Percentiles rank a stretch among this genome's conserved stretches.
These are phyloP conservation scores for Coniosporium tulheliwenetii DNA, from an alignment of 2,329 filamentous ascomycete species.

Conservation along the genomic window DNA sequence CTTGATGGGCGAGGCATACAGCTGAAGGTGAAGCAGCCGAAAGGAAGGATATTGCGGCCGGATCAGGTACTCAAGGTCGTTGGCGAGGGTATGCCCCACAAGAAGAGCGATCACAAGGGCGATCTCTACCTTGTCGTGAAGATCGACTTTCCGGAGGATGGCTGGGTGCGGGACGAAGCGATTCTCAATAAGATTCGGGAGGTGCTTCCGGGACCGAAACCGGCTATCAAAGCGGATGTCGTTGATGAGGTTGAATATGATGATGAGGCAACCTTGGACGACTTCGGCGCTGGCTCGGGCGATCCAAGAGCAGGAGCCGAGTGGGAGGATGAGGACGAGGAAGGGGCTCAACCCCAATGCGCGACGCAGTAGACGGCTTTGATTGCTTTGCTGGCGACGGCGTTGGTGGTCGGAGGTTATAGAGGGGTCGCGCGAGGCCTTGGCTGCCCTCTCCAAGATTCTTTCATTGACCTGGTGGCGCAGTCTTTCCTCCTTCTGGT, in stretches of 20 bases:
- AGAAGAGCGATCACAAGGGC: constrained; percentile 68
- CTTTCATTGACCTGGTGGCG: no score
- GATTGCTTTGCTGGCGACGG: background rate
- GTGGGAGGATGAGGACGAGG: constrained; percentile 59
- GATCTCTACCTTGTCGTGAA: constrained; percentile 79
- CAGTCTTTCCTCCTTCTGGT: no score
- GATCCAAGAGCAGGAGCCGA: constrained; percentile 49
- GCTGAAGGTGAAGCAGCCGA: constrained; percentile 52
- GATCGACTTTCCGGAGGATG: constrained; percentile 76
- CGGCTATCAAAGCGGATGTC: constrained; percentile 52
- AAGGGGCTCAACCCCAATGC: constrained; percentile 48
- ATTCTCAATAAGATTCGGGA: constrained; percentile 56
- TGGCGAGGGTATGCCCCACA: constrained; percentile 90
- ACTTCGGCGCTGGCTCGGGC: constrained; percentile 60
- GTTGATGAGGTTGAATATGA: constrained; percentile 83
- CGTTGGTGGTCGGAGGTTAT: no score
- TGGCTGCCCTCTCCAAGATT: no score
- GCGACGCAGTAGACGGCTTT: constrained; percentile 45
- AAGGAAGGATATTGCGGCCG: constrained; percentile 66
- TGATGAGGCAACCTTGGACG: constrained; percentile 66
- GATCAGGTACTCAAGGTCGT: constrained; percentile 71
- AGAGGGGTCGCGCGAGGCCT: no score
- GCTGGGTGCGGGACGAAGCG: constrained; percentile 58
- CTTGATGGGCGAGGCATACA: constrained; percentile 85
- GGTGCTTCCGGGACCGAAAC: constrained; percentile 46